Percentiles rank a stretch among this genome's conserved stretches.
These are phyloP conservation scores for Calonectria leucothoes DNA, from an alignment of 2,329 filamentous ascomycete species.

Conservation along the genomic window DNA sequence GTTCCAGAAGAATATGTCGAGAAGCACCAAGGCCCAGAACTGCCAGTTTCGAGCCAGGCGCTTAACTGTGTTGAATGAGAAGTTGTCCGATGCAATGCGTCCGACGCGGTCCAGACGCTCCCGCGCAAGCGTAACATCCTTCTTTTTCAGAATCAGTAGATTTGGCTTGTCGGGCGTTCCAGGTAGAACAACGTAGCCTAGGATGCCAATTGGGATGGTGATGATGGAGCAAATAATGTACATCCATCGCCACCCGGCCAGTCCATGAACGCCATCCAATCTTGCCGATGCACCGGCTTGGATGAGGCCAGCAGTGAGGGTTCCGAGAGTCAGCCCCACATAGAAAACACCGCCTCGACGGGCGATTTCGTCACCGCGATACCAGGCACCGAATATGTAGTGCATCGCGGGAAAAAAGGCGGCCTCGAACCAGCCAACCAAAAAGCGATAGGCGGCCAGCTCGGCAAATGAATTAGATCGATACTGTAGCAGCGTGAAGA, in stretches of 20 bases:
- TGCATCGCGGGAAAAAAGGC: constrained; percentile 27
- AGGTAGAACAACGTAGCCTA: constrained; percentile 63
- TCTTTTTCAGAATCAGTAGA: constrained; percentile 55
- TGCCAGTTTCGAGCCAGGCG: constrained; percentile 54
- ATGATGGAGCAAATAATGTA: constrained; percentile 65
- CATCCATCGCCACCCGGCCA: constrained; percentile 65
- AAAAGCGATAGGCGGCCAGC: constrained; percentile 63
- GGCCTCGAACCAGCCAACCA: constrained; percentile 64
- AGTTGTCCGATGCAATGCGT: constrained; percentile 52
- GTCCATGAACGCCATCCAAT: constrained; percentile 56
- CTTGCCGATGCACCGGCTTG: constrained; percentile 53
- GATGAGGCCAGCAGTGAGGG: constrained; percentile 63
- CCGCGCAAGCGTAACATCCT: constrained; percentile 59
- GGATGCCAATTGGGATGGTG: constrained; percentile 62
- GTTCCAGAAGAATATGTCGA: constrained; percentile 70
- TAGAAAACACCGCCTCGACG: constrained; percentile 63
- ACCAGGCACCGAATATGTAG: constrained; percentile 49
- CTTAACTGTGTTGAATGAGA: constrained; percentile 46
- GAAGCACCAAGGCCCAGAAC: constrained; percentile 62
- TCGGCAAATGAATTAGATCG: constrained; percentile 60
- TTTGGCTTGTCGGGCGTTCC: constrained; percentile 60
- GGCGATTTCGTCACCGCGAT: constrained; percentile 59
- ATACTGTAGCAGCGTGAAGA: constrained; percentile 67
- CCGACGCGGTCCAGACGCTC: constrained; percentile 57
- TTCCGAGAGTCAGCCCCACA: constrained; percentile 61